Evolutionary conservation across 805 yeast genomes (phyloP), one percentile per base, ranked within the genome.

Genomic region (Barnettozyma sucrosica): DNA sequence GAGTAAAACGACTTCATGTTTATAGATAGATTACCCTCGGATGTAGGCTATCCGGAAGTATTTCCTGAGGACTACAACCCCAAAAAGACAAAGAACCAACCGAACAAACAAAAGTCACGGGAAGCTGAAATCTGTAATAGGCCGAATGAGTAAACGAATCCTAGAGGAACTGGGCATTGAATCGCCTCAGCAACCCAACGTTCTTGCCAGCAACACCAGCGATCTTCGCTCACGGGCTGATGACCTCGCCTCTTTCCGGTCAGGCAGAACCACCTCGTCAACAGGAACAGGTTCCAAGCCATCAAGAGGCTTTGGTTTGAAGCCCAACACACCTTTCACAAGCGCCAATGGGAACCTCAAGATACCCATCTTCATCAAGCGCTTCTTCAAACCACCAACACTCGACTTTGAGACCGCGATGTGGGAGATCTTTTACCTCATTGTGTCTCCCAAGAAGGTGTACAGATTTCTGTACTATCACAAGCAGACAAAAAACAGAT

Each of bases 331-430:
- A 10, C 30, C 48, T 3, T 21, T 40, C 25, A 26, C 25, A 3
- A 28, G 44, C 1, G 45, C 54, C 18, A 51, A 48, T 43, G 44
- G 52, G 4, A 47, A 44, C 18, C 51, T 63, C 46, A 56, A 53
- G 42, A 43, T 67, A 8, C 75, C 75, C 14, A 52, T 64, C 5
- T 66, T 65, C 42, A 56, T 70, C 43, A 64, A 62, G 51, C 64
- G 87, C 44, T 63, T 83, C 36, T 69, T 84, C 52, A 80, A 81
- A 55, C 90, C 96, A 1, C 85, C 83, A 8, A 83, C 96, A 0
- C 71, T 89, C 46, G 97, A 90, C 66, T 86, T 89, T 58, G 97
- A 90, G 64, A 86, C 95, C 1, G 96, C 97, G 13, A 74, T 81
- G 50, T 90, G 96, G 96, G 97, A 90, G 63, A 83, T 89, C 66